phyloP scores from a whole-genome alignment of 2,329 filamentous ascomycete genomes.

The Diaporthe vexans region DNA sequence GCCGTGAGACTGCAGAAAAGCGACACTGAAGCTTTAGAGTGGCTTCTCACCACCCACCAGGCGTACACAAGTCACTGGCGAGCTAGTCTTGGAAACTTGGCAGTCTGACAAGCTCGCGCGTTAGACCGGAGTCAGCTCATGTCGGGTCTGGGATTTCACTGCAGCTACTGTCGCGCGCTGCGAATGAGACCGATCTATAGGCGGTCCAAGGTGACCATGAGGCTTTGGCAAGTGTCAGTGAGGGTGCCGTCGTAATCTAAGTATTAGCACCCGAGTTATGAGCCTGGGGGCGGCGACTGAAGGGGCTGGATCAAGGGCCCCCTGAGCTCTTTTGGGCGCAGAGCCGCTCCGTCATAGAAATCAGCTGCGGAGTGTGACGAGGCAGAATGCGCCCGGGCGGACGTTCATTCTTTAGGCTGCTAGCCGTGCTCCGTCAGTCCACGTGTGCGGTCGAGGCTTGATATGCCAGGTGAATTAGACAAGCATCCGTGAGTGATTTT shows the following conservation, averaged over 20 bases:
- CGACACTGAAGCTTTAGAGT: constrained; percentile 28
- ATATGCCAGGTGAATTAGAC: not conserved
- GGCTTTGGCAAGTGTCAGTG: constrained; percentile 28
- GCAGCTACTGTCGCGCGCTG: constrained; percentile 12
- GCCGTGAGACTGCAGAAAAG: constrained; percentile 32
- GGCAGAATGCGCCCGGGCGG: constrained; percentile 12
- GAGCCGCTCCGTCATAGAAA: not conserved
- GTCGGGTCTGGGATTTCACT: constrained; percentile 5
- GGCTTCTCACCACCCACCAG: not conserved
- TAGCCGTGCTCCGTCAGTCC: constrained; percentile 22
- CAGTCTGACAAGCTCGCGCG: constrained; percentile 32
- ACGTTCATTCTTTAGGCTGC: not conserved
- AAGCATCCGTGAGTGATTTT: constrained; percentile 26
- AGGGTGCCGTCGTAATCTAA: constrained; percentile 40
- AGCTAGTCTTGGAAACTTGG: constrained; percentile 29
- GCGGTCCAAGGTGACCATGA: constrained; percentile 29
- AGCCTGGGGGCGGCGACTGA: not conserved
- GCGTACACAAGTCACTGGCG: constrained; percentile 13
- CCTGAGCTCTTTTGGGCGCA: constrained; percentile 3
- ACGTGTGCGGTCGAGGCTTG: constrained; percentile 5
- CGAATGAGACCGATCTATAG: constrained; percentile 14
- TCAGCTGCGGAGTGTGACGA: not conserved
- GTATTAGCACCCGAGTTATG: constrained; percentile 6
- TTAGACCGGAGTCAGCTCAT: constrained; percentile 31
- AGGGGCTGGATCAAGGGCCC: not conserved